A percentile compares a stretch with the other conserved stretches of the same genome.
phyloP scores from a whole-genome alignment of 2,329 filamentous ascomycete species.

The Phyllosticta capitalensis region DNA sequence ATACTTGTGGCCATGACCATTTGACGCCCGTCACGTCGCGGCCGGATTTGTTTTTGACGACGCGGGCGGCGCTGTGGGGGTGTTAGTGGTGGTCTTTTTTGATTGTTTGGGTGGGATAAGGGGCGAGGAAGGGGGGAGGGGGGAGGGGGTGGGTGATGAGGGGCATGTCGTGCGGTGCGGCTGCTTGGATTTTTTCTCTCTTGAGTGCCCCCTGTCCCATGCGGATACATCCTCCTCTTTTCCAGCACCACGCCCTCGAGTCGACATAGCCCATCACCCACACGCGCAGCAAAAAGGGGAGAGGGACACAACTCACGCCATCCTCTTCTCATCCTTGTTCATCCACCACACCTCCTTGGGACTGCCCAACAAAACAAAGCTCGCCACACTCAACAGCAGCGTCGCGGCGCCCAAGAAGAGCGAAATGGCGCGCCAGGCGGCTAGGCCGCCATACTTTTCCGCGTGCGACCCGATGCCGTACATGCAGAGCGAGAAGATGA shows the following conservation, averaged over 20 bases:
- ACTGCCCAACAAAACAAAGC: conserved; percentile 17
- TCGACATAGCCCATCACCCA: background rate
- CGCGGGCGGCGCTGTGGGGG: conserved; percentile 8
- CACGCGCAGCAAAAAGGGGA: too few relatives aligned
- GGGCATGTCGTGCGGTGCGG: too few relatives aligned
- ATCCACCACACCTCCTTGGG: conserved; percentile 19
- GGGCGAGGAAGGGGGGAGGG: too few relatives aligned
- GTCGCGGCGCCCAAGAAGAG: conserved; percentile 12
- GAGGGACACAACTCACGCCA: conserved; percentile 1
- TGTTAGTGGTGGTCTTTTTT: too few relatives aligned
- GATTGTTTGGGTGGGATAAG: too few relatives aligned
- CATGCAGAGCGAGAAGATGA: conserved; percentile 9
- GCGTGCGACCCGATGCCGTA: conserved; percentile 10
- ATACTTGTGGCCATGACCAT: conserved; percentile 9
- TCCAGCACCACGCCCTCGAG: too few relatives aligned
- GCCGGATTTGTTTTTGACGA: conserved; percentile 5
- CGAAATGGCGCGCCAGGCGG: conserved; percentile 7
- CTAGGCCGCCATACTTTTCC: conserved; percentile 6
- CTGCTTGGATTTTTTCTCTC: too few relatives aligned
- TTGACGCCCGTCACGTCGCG: conserved; percentile 9
- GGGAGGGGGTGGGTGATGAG: too few relatives aligned
- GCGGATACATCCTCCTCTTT: too few relatives aligned
- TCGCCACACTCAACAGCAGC: conserved; percentile 13
- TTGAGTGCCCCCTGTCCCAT: too few relatives aligned
- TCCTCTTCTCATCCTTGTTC: conserved; percentile 10